Conservation (phyloP, 306 rosid genomes). For the Adenanthera pavonina region DNA sequence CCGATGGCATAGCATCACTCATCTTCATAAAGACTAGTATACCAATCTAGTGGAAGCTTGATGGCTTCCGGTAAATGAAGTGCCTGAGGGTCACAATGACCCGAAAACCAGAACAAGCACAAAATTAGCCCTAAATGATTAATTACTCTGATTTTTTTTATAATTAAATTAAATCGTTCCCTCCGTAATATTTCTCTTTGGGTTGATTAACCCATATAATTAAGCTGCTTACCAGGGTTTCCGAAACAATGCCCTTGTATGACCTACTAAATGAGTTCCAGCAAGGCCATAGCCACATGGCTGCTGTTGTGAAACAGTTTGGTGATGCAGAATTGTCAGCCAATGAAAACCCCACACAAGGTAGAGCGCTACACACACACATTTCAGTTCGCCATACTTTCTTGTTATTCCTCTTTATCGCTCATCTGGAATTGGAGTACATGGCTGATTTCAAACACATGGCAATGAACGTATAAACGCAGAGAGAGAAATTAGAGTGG, state of each 20-base stretch:
- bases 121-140: background rate
- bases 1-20: background rate
- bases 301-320: conserved; percentile 66
- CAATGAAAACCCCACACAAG: conserved; percentile 30
- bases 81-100: conserved; percentile 8
- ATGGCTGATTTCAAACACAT: conserved; percentile 23
- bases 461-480: conserved; percentile 41
- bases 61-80: conserved; percentile 31
- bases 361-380: conserved; percentile 34
- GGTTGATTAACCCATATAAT: conserved; percentile 8
- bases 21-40: background rate
- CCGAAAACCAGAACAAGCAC: background rate
- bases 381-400: background rate
- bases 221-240: conserved; percentile 63
- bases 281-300: conserved; percentile 99
- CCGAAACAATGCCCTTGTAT: conserved; percentile 87
- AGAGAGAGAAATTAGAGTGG: conserved; percentile 69
- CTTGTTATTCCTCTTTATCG: background rate
- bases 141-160: background rate
- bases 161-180: background rate
- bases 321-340: conserved; percentile 24
- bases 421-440: conserved; percentile 9
- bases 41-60: conserved; percentile 23
- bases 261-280: conserved; percentile 97
- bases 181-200: background rate